Evolutionary conservation across 2,329 filamentous ascomycete genomes (phyloP).

Genomic region (Epichloe hybrida): DNA sequence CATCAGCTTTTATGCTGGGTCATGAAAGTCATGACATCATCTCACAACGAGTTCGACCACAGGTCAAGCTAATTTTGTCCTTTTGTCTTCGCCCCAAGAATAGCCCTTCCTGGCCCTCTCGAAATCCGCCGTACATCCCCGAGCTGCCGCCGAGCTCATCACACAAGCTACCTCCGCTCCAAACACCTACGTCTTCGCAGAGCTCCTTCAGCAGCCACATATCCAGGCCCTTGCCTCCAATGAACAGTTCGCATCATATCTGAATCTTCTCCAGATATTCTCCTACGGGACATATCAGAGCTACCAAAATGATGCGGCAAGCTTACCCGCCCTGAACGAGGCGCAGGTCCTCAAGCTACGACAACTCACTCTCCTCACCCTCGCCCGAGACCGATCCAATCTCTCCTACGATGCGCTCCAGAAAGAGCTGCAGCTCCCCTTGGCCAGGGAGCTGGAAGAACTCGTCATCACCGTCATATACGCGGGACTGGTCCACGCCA

Average conservation of each 20-base stretch:
- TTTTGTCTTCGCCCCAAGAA: conserved; percentile 13
- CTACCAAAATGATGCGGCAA: conserved; percentile 35
- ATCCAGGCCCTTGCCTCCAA: conserved; percentile 57
- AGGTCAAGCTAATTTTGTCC: background rate
- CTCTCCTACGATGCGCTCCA: conserved; percentile 65
- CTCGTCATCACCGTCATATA: conserved; percentile 83
- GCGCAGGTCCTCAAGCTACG: conserved; percentile 74
- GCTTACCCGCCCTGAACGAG: conserved; percentile 57
- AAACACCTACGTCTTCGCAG: conserved; percentile 85
- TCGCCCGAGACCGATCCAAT: conserved; percentile 52
- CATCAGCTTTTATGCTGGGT: background rate
- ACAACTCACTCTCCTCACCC: conserved; percentile 75
- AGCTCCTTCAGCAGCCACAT: conserved; percentile 71
- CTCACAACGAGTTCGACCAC: background rate
- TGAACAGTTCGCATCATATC: conserved; percentile 47
- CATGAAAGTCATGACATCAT: background rate
- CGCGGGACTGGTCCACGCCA: conserved; percentile 65
- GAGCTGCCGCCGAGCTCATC: conserved; percentile 75
- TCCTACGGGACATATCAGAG: conserved; percentile 79
- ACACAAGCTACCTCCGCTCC: conserved; percentile 77
- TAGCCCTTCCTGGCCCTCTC: conserved; percentile 85
- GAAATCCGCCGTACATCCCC: conserved; percentile 71
- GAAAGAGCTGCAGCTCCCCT: conserved; percentile 50
- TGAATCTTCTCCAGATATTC: conserved; percentile 74
- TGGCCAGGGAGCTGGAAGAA: conserved; percentile 61